Percentiles rank a stretch among this genome's conserved stretches.
These are phyloP conservation scores for Saccharomyces jurei DNA, from an alignment of 805 yeast genomes.

Conservation along the genomic window DNA sequence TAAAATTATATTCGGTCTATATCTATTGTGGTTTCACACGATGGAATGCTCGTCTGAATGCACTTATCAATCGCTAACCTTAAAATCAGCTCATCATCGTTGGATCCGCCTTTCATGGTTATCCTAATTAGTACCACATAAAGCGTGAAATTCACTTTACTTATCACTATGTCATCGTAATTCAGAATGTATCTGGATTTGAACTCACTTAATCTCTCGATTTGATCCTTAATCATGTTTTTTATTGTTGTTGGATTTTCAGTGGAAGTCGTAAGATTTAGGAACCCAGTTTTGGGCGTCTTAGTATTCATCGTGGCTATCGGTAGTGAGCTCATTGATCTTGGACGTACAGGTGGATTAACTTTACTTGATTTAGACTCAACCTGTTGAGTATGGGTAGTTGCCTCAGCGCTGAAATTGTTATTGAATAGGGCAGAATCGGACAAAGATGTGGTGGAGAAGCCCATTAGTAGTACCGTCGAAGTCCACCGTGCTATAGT, in stretches of 20 bases:
- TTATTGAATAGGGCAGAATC: constrained; percentile 13
- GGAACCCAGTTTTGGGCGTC: background rate
- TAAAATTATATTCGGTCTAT: constrained; percentile 20
- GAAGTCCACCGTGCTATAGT: constrained; percentile 31
- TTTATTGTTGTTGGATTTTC: constrained; percentile 24
- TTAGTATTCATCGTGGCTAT: constrained; percentile 4
- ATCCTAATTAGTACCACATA: constrained; percentile 50
- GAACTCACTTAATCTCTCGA: constrained; percentile 45
- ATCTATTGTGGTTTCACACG: constrained; percentile 28
- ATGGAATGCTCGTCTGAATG: constrained; percentile 16
- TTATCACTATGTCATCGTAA: constrained; percentile 37
- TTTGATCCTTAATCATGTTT: constrained; percentile 35
- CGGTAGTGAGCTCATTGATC: constrained; percentile 14
- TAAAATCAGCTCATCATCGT: constrained; percentile 56
- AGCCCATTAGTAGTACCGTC: constrained; percentile 28
- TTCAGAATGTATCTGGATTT: constrained; percentile 42
- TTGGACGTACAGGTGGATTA: constrained; percentile 3
- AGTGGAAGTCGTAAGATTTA: background rate
- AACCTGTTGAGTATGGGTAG: constrained; percentile 3
- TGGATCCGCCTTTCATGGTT: constrained; percentile 59
- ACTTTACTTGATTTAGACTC: background rate
- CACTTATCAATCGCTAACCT: constrained; percentile 30
- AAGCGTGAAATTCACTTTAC: constrained; percentile 55
- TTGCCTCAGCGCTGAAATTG: background rate
- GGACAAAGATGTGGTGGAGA: constrained; percentile 25